Evolutionary conservation across 2,329 filamentous ascomycete species (phyloP), one percentile per base, ranked within the genome.

Genomic region (Didymella sp.): DNA sequence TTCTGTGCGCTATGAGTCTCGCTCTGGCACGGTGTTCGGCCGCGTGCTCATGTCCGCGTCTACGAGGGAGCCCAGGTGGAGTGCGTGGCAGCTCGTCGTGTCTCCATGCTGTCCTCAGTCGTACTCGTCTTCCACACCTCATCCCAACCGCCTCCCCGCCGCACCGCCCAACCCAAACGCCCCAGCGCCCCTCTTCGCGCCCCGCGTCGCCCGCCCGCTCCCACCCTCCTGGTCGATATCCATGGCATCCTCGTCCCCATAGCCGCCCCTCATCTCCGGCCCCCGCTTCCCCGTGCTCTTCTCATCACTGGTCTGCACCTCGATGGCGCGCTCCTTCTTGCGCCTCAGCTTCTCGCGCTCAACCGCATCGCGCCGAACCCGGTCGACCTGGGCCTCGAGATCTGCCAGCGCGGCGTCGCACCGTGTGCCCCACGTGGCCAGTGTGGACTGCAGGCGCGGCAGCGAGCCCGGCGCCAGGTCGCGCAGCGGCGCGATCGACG

Each of bases 401-500:
- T 89, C 89, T 0, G 77, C 79, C 2, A 97, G 85, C 1, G 92
- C 91, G 3, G 81, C 78, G 6, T 86, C 85, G 79, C 94, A 98
- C 56, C 92, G 87, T n/a, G 77, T 80, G 49, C 89, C 87, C 94
- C 94, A 99, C 52, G 83, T 83, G 27, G 83, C 81, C 11, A 99
- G 83, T 12, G 87, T 85, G 3, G 78, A 74, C 25, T 92, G 83
- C 79, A 97, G 88, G 1, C 79, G 76, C 0, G 87, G 85, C 12
- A 96, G 83, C 53, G 88, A 86, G 55, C 86, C 86, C 0, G 92
- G 92, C 1, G 86, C 84, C 1, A 96, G 85, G 74, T 99, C 95
- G 19, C 95, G 92, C 1, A 97, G 85, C 0, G 95, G 90, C 0
- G 93, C 87, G 28, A 97, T 87, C 59, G 90, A 89, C 47, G 88